Evolutionary conservation across 2,329 filamentous ascomycete species (phyloP), one percentile per base, ranked within the genome.

Genomic region (Trichoderma citrinoviride): DNA sequence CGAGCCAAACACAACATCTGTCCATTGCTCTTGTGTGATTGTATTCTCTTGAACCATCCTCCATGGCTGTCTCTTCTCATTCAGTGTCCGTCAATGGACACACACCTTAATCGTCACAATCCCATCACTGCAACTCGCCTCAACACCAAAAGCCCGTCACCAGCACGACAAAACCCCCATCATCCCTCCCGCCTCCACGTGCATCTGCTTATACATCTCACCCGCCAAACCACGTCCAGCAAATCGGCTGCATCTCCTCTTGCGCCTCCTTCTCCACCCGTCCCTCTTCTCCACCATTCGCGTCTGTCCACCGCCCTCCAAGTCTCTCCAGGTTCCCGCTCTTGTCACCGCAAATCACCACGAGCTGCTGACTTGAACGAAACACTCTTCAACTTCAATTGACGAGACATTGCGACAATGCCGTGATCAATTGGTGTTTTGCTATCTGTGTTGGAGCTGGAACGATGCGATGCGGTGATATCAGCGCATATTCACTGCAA

Each of bases 241-340:
- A 58, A 60, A 60, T 57, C 54, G 41, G 43, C 43, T 61, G 27
- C 29, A 52, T 52, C 49, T n/a, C 47, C 17, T 50, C 49, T 21
- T 33, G 19, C 49, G 27, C 49, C 37, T 43, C 21, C 21, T 50
- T 52, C 57, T 29, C 57, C 57, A 61, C 57, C 44, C 43, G 33
- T 29, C 25, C 43, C 25, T 47, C 47, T 37, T 61, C 57, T 61
- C 57, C 57, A 53, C 57, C 29, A 56, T 43, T 21, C 56, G 8
- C 46, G 55, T 47, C 46, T 37, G 61, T 49, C 61, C 61, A 63
- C 61, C 61, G 61, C 61, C 61, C 56, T 41, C 37, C 21, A 43
- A 43, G 29, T 43, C 56, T 44, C 33, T 25, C 53, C 50, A 37
- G n/a, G 53, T 56, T 43, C 37, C 40, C 43, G 53, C 10, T 7